Evolutionary conservation across 768 basidiomycete species (phyloP), one percentile per base, ranked within the genome.

Genomic region (Collybia sp.): DNA sequence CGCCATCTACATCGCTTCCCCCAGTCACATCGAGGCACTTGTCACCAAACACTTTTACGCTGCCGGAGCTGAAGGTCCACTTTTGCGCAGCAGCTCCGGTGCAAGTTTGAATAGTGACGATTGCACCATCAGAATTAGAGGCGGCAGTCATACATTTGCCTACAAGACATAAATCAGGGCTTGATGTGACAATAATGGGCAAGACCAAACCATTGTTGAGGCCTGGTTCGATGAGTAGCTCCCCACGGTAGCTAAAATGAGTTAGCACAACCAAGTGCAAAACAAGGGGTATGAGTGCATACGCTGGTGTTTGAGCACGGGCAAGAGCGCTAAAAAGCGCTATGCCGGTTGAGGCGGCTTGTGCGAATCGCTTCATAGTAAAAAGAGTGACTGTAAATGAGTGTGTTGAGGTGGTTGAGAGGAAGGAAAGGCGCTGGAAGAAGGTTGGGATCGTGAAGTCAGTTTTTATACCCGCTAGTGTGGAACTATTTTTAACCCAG

Each of bases 91-190:
- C 56, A 16, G 66, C 56, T 16, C 70, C 71, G 10, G 66, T 70
- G 57, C 79, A 81, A 5, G 66, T 49, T 53, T 73, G 67, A 40
- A 80, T 62, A 6, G 69, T 73, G 46, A 79, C 73, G 16, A 57
- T 35, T 8, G 78, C 75, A 32, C 75, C 76, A 52, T 79, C 67
- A 8, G 60, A 54, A 58, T 79, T 73, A 9, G 72, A 72, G 1
- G 71, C 63, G 3, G 76, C 77, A 13, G 76, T 77, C 44, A 80
- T 49, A 53, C 78, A 80, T 61, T 76, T 73, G 9, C 61, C 78
- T 77, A 46, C 16, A 32, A 41, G 19, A 46, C 16, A 25, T 16
- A 35, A 16, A 37, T n/a, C 45, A 6, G 32, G 20, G 18, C 13
- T 39, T 30, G 10, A 9, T 19, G 20, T 9, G 5, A 30, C 12